Base-by-base conservation (phyloP, 495 filamentous ascomycete genomes). In the Tuber aestivum region DNA sequence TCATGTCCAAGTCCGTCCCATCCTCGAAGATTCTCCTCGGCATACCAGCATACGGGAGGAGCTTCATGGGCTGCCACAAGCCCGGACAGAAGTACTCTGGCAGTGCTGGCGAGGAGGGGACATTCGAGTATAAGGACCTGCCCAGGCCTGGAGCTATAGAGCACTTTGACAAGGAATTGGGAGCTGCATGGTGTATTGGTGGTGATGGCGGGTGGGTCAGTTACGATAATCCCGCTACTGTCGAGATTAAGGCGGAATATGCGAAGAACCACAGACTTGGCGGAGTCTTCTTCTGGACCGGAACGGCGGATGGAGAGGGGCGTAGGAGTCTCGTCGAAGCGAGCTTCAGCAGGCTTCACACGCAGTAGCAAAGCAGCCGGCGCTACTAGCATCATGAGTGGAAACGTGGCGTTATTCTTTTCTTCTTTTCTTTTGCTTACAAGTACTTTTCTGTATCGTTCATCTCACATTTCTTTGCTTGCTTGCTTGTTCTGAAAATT, bases 201-300 rank as follows among this genome's bases (percentile, higher is more conserved):
- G 90, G 87, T 3, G 94, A 95, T 84, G 94, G 92, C 3, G 94
- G 93, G 0, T 97, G 94, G 80, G 89, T 97, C 41, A 92, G 89
- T 10, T 97, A 96, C 83, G 94, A 97, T 82, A 94, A 93, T 76
- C 90, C 91, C 32, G 88, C 90, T 35, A 95, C 93, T 20, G 93
- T 96, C n/a, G 88, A 88, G 83, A 89, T 91, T 83, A 97, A 97
- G 84, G 94, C 92, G 3, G 84, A 87, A n/a, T 95, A 90, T 81
- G 94, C 90, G 82, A 93, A 89, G 78, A 87, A 91, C 76, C 89
- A 90, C 76, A 89, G 89, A 37, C 87, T 97, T 0, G 94, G 91
- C 23, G 94, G 94, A 0, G 84, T 97, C 48, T 97, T 96, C 83
- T 97, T 94, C 84, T 97, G 93, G 94, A 92, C 92, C 73, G 93